Conservation (phyloP, 192 early-diverging fungal species). For the Rhizophlyctis rosea region DNA sequence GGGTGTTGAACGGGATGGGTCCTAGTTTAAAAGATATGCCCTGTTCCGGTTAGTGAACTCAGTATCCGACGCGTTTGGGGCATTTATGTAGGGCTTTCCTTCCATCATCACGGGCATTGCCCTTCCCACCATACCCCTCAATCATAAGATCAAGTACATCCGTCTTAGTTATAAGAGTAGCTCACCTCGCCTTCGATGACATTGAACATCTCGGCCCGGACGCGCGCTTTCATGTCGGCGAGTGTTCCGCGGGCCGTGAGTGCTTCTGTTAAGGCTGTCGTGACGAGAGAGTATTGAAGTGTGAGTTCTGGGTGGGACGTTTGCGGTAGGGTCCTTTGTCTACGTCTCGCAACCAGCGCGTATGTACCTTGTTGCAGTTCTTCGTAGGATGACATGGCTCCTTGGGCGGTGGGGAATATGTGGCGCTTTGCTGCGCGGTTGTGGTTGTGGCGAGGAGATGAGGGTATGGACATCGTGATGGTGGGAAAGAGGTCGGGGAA, state of each 20-base stretch:
- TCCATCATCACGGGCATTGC: background rate
- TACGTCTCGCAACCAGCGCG: background rate
- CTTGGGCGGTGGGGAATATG: too few species aligned
- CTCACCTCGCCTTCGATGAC: slow-evolving; percentile 33
- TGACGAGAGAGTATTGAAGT: background rate
- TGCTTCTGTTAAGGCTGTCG: slow-evolving; percentile 30
- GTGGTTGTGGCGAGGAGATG: too few species aligned
- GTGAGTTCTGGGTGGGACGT: background rate
- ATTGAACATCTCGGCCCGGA: slow-evolving; percentile 44
- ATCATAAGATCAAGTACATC: background rate
- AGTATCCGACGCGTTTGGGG: too few species aligned
- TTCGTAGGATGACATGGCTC: slow-evolving; percentile 27
- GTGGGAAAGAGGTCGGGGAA: too few species aligned
- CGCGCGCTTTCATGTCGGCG: slow-evolving; percentile 26
- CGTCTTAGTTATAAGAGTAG: background rate
- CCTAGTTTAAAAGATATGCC: too few species aligned
- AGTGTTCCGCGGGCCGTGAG: slow-evolving; percentile 33
- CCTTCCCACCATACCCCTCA: background rate
- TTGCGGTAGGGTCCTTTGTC: background rate
- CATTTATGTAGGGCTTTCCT: background rate
- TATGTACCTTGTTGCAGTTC: slow-evolving; percentile 29
- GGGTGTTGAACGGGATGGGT: slow-evolving; percentile 8
- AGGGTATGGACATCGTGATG: too few species aligned
- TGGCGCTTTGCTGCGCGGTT: too few species aligned
- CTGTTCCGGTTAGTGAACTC: too few species aligned